A percentile compares a stretch with the other conserved stretches of the same genome.
Evolutionary conservation across 352 stramenopile genomes (phyloP).

Genomic region (Pythium pectinolyticum): DNA sequence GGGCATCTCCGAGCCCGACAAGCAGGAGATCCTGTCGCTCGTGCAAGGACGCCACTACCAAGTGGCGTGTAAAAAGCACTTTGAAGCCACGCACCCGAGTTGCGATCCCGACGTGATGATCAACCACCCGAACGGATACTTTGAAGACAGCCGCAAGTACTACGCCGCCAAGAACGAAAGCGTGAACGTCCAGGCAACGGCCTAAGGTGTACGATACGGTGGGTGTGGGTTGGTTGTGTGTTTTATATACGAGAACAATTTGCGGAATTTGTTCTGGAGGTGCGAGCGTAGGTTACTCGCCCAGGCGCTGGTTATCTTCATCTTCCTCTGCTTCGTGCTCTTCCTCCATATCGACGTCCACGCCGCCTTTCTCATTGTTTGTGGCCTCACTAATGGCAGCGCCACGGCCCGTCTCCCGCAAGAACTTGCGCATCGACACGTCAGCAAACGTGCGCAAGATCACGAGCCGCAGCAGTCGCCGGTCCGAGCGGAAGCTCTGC

Average conservation of each 20-base stretch:
- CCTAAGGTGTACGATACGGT: constrained; percentile 7
- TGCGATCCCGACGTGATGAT: constrained; percentile 90
- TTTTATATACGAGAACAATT: constrained; percentile 24
- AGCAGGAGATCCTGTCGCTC: constrained; percentile 91
- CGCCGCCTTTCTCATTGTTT: constrained; percentile 11
- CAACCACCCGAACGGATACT: constrained; percentile 99
- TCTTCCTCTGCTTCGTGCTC: constrained; percentile 19
- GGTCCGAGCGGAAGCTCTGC: constrained; percentile 82
- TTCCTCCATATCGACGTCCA: constrained; percentile 14
- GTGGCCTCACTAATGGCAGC: constrained; percentile 5
- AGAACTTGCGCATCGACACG: constrained; percentile 63
- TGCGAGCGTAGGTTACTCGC: not conserved
- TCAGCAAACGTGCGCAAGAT: constrained; percentile 72
- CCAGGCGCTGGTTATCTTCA: constrained; percentile 21
- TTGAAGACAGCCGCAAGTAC: constrained; percentile 94
- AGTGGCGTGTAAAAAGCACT: constrained; percentile 98
- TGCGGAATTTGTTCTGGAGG: not conserved
- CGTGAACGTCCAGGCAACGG: constrained; percentile 46
- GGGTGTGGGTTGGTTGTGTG: constrained; percentile 7
- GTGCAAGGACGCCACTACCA: constrained; percentile 95
- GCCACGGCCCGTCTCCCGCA: constrained; percentile 36
- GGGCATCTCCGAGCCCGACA: constrained; percentile 77
- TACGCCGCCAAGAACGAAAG: constrained; percentile 82
- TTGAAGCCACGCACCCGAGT: constrained; percentile 92
- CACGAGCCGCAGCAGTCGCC: constrained; percentile 70